Conservation (phyloP, 2,329 filamentous ascomycete genomes). For the Ophiostoma australiae region DNA sequence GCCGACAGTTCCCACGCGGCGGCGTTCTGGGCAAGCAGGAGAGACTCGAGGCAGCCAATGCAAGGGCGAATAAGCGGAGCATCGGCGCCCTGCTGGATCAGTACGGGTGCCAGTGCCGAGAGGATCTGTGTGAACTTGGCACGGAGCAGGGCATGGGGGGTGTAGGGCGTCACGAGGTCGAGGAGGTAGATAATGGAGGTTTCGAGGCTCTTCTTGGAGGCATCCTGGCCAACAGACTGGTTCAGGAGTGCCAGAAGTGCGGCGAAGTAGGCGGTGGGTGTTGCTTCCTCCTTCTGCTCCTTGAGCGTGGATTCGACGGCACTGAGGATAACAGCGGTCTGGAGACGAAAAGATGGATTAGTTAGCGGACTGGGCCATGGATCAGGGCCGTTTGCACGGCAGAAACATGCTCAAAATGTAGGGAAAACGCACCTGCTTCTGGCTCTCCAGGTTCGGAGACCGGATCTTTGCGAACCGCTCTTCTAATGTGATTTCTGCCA, state of each 20-base stretch:
- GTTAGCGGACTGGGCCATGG: background rate
- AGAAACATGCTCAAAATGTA: background rate
- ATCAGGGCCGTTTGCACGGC: background rate
- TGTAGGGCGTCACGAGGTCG: conserved; percentile 80
- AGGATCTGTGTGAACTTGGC: conserved; percentile 95
- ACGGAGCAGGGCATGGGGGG: conserved; percentile 79
- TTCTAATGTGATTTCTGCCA: conserved; percentile 57
- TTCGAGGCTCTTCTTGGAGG: conserved; percentile 74
- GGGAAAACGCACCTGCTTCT: conserved; percentile 66
- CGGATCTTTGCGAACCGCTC: conserved; percentile 97
- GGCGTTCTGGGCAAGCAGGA: conserved; percentile 82
- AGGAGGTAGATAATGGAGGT: conserved; percentile 91
- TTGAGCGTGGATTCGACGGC: conserved; percentile 90
- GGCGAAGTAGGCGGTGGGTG: conserved; percentile 89
- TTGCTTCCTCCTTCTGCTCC: conserved; percentile 77
- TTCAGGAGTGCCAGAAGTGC: conserved; percentile 84
- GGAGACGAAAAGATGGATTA: conserved; percentile 14
- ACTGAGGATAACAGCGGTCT: conserved; percentile 81
- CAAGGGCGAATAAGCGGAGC: conserved; percentile 80
- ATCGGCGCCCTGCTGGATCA: conserved; percentile 76
- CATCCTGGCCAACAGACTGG: conserved; percentile 65
- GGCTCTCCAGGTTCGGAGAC: conserved; percentile 91
- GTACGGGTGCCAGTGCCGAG: conserved; percentile 73
- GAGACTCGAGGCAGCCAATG: conserved; percentile 88
- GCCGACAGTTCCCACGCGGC: conserved; percentile 82